Evolutionary conservation across 148 eudicot species (phyloP), one percentile per base, ranked within the genome.

Genomic region (Rhododendron kiyosumense): DNA sequence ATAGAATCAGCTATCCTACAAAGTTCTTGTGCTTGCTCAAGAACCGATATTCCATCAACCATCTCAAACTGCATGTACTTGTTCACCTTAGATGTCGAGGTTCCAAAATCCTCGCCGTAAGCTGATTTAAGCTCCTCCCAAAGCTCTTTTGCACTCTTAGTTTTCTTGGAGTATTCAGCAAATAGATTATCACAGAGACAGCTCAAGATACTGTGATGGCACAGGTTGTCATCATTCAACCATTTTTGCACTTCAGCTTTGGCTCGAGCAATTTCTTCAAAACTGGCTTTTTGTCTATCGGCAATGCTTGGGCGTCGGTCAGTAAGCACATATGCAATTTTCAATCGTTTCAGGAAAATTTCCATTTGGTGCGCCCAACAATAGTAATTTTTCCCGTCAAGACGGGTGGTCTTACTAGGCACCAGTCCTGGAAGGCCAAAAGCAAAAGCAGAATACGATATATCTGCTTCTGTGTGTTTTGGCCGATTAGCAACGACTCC

Each of bases 1-100:
- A 96, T 88, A 49, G 91, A 78, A 84, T 91, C 89, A 2, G 94
- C 95, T 85, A 96, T 93, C 46, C 86, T 88, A 84, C 91, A 88
- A 26, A 96, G 88, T 86, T 96, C 94, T 45, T 94, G 90, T 79
- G 92, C 92, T 89, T 96, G 98, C 24, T 90, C 91, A 61, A 90
- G 84, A 82, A 93, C 54, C 3, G 96, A 85, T 79, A 91, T 88
- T 79, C 92, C 95, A 81, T 96, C 96, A 54, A 91, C 90, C 88
- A 96, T 94, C 88, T 94, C 89, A 88, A 94, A 96, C 75, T 93
- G 92, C 54, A 93, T 85, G 48, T 94, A 96, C 85, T 94, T 94
- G 85, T 90, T 94, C 20, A 96, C 94, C 48, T 93, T 88, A 69
- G 96, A 94, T 41, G 90, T 86, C 81, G 82, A 88, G 34, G 96